Percentiles rank a stretch among this genome's conserved stretches.
phyloP scores from a whole-genome alignment of 164 flowering plant species.

The Vitis cinerea region DNA sequence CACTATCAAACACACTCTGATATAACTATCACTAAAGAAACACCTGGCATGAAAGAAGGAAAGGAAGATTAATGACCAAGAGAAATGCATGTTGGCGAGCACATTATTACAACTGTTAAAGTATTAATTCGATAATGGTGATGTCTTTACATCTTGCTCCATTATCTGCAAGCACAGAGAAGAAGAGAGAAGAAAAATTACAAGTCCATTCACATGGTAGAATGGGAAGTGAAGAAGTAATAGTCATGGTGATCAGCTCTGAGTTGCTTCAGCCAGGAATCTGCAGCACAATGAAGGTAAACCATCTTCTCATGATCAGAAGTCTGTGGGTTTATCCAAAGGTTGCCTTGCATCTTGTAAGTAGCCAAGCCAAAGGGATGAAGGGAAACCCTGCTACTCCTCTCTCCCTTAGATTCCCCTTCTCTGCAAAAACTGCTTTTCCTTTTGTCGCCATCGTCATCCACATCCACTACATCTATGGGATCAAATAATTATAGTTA shows the following conservation, averaged over 20 bases:
- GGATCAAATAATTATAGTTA: not conserved
- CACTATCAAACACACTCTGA: too few species aligned
- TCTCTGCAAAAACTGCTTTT: not conserved
- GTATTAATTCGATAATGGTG: too few species aligned
- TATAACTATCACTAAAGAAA: too few species aligned
- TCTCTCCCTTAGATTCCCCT: constrained; percentile 9
- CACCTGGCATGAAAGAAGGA: too few species aligned
- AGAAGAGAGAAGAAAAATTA: too few species aligned
- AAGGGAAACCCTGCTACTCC: constrained; percentile 23
- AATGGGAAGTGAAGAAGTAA: constrained; percentile 29
- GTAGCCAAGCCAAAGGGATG: constrained; percentile 57
- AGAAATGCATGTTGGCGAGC: too few species aligned
- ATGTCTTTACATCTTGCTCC: too few species aligned
- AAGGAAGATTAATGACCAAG: too few species aligned
- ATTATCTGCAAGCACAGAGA: too few species aligned
- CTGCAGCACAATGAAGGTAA: constrained; percentile 46
- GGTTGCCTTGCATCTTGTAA: constrained; percentile 43
- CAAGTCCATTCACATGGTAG: not conserved
- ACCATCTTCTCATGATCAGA: constrained; percentile 25
- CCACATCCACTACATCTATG: constrained; percentile 12
- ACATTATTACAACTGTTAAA: too few species aligned
- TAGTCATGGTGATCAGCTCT: constrained; percentile 54
- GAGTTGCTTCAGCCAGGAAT: constrained; percentile 66
- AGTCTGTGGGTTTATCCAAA: constrained; percentile 40
- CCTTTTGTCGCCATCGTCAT: not conserved